These are phyloP conservation scores for Mrakia hoshinonis DNA, from an alignment of 768 basidiomycete genomes.

Conservation along the genomic window DNA sequence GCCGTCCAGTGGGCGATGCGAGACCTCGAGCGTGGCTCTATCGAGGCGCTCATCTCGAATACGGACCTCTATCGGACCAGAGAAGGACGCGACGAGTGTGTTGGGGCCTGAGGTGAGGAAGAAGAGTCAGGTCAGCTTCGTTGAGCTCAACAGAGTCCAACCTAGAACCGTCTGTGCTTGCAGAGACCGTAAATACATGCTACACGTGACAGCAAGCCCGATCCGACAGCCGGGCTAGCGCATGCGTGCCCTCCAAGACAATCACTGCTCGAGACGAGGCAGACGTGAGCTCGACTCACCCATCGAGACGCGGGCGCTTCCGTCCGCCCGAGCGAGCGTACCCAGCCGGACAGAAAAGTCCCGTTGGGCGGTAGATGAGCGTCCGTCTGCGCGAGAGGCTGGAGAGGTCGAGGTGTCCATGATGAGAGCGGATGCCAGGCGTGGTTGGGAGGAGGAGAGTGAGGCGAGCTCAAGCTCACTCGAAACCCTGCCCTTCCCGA, in stretches of 20 bases:
- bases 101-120: constrained; percentile 41
- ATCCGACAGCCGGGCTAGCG: too few species aligned
- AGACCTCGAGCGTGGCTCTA: constrained; percentile 65
- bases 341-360: constrained; percentile 36
- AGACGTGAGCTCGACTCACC: constrained; percentile 8
- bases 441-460: neutral
- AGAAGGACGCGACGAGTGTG: constrained; percentile 57
- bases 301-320: constrained; percentile 30
- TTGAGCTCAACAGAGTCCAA: neutral
- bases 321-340: constrained; percentile 41
- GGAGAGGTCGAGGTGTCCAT: neutral
- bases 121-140: neutral
- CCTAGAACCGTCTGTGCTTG: neutral
- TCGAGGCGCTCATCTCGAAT: constrained; percentile 60
- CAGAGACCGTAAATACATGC: too few species aligned
- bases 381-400: constrained; percentile 32
- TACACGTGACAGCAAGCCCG: too few species aligned
- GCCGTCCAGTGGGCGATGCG: constrained; percentile 59
- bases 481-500: neutral
- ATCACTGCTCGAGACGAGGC: too few species aligned
- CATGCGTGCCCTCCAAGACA: too few species aligned
- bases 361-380: constrained; percentile 34
- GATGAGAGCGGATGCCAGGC: neutral
- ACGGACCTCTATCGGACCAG: constrained; percentile 71
- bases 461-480: neutral